Base-by-base conservation (phyloP, 352 stramenopile genomes). In the Pythium volutum region DNA sequence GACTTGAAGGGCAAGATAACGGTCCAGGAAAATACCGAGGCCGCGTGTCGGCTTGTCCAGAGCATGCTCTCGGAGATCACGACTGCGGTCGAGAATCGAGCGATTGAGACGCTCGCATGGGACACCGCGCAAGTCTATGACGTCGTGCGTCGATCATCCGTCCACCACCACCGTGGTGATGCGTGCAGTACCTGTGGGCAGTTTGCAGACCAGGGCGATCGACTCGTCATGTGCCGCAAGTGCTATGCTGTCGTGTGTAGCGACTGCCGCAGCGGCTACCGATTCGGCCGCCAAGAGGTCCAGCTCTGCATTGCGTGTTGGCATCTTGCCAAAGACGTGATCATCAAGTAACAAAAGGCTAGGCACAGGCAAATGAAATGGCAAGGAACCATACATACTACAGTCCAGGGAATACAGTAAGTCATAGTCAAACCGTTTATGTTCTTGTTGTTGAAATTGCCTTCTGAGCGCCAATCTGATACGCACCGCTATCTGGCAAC, bases 201-300 rank as follows among this genome's bases (percentile, higher is more conserved):
- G 1, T 31, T 10, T 8, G 20, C 15, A 38, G 14, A 23, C 20
- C 7, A 9, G n/a, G 23, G 43, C 7, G 29, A 14, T n/a, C 2
- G 27, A 27, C 42, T 45, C 3, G 12, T 27, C 12, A 33, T 33
- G 23, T 63, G 55, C 55, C 46, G 55, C 46, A 63, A 63, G 55
- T 63, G 55, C 34, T 63, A 49, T 33, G 55, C 45, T 7, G 10
- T n/a, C 2, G 14, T 48, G 11, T 63, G 55, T n/a, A 18, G 45
- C 45, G 36, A 38, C 4, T 63, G 55, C 34, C 29, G 31, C 12
- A 3, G 36, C 2, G 10, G 41, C 18, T 55, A 43, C 29, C 46
- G 46, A 10, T 42, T 25, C 10, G 55, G 45, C 3, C 42, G 50
- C 23, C 50, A 63, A 46, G 33, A 55, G 31, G 18, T 55, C 4